Base-by-base conservation (phyloP, 2,329 filamentous ascomycete species). In the Cladosporium velox region DNA sequence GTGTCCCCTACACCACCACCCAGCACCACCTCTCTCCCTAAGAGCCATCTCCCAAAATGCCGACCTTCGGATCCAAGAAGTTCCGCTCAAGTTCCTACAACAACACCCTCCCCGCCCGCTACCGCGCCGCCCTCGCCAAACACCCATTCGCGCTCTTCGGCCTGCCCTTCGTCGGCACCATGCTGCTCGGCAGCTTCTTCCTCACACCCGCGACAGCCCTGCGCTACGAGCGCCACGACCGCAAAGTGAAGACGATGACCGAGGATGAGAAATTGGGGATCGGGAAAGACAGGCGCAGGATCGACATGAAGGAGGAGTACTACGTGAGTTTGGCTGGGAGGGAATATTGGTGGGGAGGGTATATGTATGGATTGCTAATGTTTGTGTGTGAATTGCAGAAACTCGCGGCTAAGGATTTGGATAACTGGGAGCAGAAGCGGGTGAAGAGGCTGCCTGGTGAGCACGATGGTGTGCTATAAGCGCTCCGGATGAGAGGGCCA, bases 381-480 rank as follows among this genome's bases (percentile, higher is more conserved):
- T 15, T 14, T 10, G 1, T 62, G 1, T 28, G 28, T 30, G 28
- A 59, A 14, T 12, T 44, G 66, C 78, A 95, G 91, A 87, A 88
- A 80, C 83, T 91, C 47, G 91, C 92, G 72, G 91, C 91, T 35
- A 96, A 96, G 78, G 95, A 98, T 76, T 81, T 98, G 68, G 94
- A 99, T 74, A 87, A 92, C 75, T 99, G 95, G 95, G 94, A 98
- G 78, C 95, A 98, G 80, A 96, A 95, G 80, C 88, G 96, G 63
- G 93, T 98, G 12, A 88, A 97, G 81, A 85, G 95, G 76, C 85
- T 97, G 67, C 89, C 91, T 24, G 95, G 95, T 71, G 96, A 99
- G 79, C 90, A 87, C 67, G 94, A 99, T 77, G 94, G 94, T 38
- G 86, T 91, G 60, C 77, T 97, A 71, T 90, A 78, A 84, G 41